Percentiles rank a stretch among this genome's conserved stretches.
These are phyloP conservation scores for Starmerella stigmatis DNA, from an alignment of 805 yeast species.

Conservation along the genomic window DNA sequence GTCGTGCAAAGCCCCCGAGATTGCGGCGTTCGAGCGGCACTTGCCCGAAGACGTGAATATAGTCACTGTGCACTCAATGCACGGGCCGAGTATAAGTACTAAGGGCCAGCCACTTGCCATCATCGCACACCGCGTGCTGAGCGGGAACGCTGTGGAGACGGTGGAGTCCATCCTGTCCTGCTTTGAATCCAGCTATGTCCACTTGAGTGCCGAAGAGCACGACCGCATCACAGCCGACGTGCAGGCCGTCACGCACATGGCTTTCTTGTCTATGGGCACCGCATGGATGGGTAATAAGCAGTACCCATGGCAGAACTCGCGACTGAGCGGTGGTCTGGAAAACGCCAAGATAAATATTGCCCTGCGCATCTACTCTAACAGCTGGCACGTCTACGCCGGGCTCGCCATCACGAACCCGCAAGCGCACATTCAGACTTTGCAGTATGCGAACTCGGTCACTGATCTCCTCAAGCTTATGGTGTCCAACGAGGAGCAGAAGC, in stretches of 20 bases:
- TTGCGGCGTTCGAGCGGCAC: constrained; percentile 65
- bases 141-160: constrained; percentile 41
- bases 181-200: constrained; percentile 65
- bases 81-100: constrained; percentile 85
- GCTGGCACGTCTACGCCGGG: constrained; percentile 98
- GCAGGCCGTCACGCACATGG: constrained; percentile 97
- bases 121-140: constrained; percentile 59
- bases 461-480: constrained; percentile 78
- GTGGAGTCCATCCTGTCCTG: constrained; percentile 60
- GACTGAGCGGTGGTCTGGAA: constrained; percentile 90
- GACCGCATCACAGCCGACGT: constrained; percentile 96
- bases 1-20: constrained; percentile 85
- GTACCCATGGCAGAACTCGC: constrained; percentile 79
- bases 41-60: constrained; percentile 75
- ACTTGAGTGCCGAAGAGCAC: constrained; percentile 75
- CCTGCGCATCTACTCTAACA: constrained; percentile 77
- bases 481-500: constrained; percentile 49
- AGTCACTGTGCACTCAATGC: constrained; percentile 80
- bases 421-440: constrained; percentile 83
- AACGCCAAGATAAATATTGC: constrained; percentile 93
- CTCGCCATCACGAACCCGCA: constrained; percentile 91
- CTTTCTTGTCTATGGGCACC: constrained; percentile 89
- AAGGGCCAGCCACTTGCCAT: constrained; percentile 88
- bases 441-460: constrained; percentile 75
- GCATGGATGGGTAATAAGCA: constrained; percentile 80